Base-by-base conservation (phyloP, 768 basidiomycete species). In the Russula virescens region DNA sequence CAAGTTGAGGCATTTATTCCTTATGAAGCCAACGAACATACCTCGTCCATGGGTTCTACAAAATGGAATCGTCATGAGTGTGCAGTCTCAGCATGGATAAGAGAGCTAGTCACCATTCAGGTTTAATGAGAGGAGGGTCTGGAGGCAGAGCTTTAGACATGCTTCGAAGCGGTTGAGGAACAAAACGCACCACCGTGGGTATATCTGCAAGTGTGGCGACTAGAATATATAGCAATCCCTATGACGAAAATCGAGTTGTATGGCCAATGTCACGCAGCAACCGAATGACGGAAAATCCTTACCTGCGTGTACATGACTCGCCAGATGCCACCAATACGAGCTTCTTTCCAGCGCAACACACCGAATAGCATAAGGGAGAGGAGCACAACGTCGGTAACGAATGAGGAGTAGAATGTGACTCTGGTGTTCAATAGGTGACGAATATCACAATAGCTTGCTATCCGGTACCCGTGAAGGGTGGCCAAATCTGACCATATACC, bases 291-390 rank as follows among this genome's bases (percentile, higher is more conserved):
- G 16, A 18, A 21, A 38, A 50, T 8, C 16, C 25, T 23, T 34
- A 61, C 60, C 38, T 61, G 53, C 2, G 45, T 51, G 23, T 51
- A 62, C 34, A 62, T 48, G 19, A 56, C 16, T 40, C 21, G 9
- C 61, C 48, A 62, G 18, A 45, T 26, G 5, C 61, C 47, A 13
- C 55, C 42, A 18, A 3, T 13, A 43, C 19, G 61, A 7, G 40
- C 28, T 23, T 45, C 31, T n/a, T 45, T 42, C 61, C 61, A 62
- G 23, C 61, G 61, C n/a, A n/a, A n/a, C n/a, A n/a, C n/a, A n/a
- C n/a, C n/a, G n/a, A n/a, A n/a, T n/a, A n/a, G n/a, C n/a, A n/a
- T n/a, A n/a, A n/a, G n/a, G n/a, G n/a, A n/a, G n/a, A n/a, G n/a
- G n/a, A n/a, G n/a, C n/a, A n/a, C n/a, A n/a, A n/a, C n/a, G n/a